These are phyloP conservation scores for Leucocoprinus leucothites DNA, from an alignment of 768 basidiomycete genomes.

Conservation along the genomic window DNA sequence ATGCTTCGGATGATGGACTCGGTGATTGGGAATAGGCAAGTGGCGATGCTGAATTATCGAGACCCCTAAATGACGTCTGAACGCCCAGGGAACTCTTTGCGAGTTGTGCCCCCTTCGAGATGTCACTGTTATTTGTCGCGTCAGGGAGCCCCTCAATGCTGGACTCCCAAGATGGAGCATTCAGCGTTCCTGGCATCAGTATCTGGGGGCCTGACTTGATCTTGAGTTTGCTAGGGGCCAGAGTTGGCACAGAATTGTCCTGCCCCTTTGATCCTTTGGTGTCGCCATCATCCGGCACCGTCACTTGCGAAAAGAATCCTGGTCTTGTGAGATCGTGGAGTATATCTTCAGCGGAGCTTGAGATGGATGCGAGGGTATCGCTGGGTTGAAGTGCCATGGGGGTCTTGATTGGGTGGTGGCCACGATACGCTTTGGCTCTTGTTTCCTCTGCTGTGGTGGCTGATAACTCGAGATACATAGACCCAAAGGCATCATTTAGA, in stretches of 20 bases:
- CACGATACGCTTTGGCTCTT: constrained; percentile 22
- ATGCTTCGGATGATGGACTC: constrained; percentile 14
- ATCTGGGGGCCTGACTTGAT: constrained; percentile 27
- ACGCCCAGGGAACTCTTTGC: constrained; percentile 16
- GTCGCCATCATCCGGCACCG: constrained; percentile 24
- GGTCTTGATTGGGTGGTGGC: constrained; percentile 24
- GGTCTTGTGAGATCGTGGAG: constrained; percentile 44
- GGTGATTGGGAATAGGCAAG: constrained; percentile 14
- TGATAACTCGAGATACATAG: constrained; percentile 37
- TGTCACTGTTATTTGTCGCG: constrained; percentile 7
- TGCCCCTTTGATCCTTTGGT: constrained; percentile 10
- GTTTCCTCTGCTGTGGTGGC: not conserved
- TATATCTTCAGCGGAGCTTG: constrained; percentile 42
- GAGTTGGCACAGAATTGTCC: constrained; percentile 23
- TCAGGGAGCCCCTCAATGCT: constrained; percentile 27
- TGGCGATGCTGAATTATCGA: constrained; percentile 4
- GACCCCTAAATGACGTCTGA: constrained; percentile 12
- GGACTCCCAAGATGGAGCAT: constrained; percentile 45
- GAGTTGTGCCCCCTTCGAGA: constrained; percentile 20
- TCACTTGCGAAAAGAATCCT: constrained; percentile 33
- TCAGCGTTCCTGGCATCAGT: constrained; percentile 56
- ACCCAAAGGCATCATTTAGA: constrained; percentile 41
- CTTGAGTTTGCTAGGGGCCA: constrained; percentile 16
- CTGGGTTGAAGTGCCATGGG: constrained; percentile 26
- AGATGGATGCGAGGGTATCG: constrained; percentile 50